phyloP scores from a whole-genome alignment of 768 basidiomycete species.

The Albatrellus ellisii region DNA sequence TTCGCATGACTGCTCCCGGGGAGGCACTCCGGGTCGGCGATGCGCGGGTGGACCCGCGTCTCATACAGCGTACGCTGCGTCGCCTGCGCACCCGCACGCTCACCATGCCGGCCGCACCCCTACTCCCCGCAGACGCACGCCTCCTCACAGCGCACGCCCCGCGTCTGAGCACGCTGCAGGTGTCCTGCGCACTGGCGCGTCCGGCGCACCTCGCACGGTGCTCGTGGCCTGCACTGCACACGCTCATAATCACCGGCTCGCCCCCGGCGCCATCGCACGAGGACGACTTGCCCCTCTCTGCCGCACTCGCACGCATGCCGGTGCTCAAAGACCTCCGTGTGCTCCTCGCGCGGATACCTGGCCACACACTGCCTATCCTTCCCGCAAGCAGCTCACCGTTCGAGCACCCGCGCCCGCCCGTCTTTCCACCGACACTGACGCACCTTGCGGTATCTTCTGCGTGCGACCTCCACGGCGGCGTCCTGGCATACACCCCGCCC shows the following conservation, averaged over 20 bases:
- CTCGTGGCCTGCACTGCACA: conserved; percentile 20
- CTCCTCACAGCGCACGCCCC: conserved; percentile 21
- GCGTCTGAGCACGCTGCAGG: conserved; percentile 19
- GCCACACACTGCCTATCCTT: conserved; percentile 16
- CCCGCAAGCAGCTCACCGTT: not conserved
- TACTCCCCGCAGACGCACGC: conserved; percentile 18
- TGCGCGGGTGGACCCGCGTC: conserved; percentile 21
- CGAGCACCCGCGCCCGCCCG: not conserved
- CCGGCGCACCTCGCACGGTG: conserved; percentile 19
- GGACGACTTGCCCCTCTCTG: conserved; percentile 16
- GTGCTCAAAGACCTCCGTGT: conserved; percentile 19
- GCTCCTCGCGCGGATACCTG: conserved; percentile 19
- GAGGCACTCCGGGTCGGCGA: conserved; percentile 23
- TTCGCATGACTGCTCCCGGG: conserved; percentile 22
- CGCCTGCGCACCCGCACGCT: too few species aligned
- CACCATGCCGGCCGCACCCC: too few species aligned
- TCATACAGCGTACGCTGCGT: conserved; percentile 20
- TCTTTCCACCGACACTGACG: conserved; percentile 16
- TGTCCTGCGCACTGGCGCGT: conserved; percentile 19
- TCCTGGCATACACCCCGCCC: conserved; percentile 19
- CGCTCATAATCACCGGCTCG: conserved; percentile 21
- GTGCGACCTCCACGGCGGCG: conserved; percentile 17
- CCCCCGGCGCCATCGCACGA: not conserved
- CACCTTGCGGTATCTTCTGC: conserved; percentile 25
- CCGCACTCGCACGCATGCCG: conserved; percentile 20